Evolutionary conservation across 371 early-diverging fungal genomes (phyloP).

Genomic region (Lichtheimia ornata): DNA sequence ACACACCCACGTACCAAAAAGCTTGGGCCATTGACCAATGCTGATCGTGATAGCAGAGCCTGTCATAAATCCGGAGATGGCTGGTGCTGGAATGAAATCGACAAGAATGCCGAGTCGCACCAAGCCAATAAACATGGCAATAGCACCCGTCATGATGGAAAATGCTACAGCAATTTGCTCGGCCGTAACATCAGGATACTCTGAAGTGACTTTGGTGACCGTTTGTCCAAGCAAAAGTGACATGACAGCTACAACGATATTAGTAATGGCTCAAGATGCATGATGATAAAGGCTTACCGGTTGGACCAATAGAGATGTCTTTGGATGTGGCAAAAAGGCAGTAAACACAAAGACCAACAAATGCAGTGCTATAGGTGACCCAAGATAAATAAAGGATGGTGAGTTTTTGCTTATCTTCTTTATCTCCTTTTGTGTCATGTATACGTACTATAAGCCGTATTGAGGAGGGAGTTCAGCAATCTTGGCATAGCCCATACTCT

Average conservation of each 20-base stretch:
- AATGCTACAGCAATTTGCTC: conserved; percentile 58
- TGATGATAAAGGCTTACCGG: conserved; percentile 29
- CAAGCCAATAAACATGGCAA: conserved; percentile 72
- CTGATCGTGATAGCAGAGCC: conserved; percentile 80
- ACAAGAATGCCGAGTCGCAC: conserved; percentile 82
- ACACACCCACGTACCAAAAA: conserved; percentile 49
- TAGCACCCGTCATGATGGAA: conserved; percentile 61
- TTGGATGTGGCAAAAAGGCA: conserved; percentile 82
- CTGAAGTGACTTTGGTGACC: conserved; percentile 46
- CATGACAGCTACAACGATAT: conserved; percentile 67
- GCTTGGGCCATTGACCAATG: conserved; percentile 71
- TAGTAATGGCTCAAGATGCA: background rate
- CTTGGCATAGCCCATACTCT: conserved; percentile 85
- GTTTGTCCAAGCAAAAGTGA: conserved; percentile 76
- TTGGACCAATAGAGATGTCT: conserved; percentile 87
- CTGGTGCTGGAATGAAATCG: conserved; percentile 86
- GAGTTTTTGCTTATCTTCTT: background rate
- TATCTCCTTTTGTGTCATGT: background rate
- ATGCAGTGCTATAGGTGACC: conserved; percentile 40
- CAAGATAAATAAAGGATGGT: background rate
- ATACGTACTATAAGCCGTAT: conserved; percentile 82
- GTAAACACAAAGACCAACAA: conserved; percentile 80
- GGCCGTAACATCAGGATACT: conserved; percentile 35
- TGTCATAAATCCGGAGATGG: conserved; percentile 69
- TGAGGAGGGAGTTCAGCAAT: conserved; percentile 78